Conservation (phyloP, 73 alveolate genomes). For the Vitrella brassicaformis region DNA sequence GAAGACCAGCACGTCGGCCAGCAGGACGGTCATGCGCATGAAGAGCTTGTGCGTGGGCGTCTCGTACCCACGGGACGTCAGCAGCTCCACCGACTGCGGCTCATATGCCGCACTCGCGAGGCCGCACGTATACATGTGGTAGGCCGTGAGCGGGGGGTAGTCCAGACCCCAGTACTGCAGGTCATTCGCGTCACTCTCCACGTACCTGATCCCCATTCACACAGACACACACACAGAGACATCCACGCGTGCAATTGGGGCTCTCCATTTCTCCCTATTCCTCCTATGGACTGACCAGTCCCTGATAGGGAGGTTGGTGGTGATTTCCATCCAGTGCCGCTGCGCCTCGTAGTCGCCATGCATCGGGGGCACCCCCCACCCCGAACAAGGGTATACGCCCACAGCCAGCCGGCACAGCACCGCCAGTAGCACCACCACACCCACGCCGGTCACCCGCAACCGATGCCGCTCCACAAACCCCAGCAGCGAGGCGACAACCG, state of each 20-base stretch:
- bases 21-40: conserved; percentile 27
- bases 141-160: conserved; percentile 94
- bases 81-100: conserved; percentile 59
- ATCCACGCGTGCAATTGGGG: no score
- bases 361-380: conserved; percentile 64
- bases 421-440: conserved; percentile 8
- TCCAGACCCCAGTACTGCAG: conserved; percentile 84
- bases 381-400: conserved; percentile 51
- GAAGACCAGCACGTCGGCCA: conserved; percentile 27
- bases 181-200: conserved; percentile 29
- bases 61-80: conserved; percentile 62
- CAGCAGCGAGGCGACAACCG: neutral
- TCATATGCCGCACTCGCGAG: conserved; percentile 22
- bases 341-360: conserved; percentile 89
- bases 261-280: no score
- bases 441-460: neutral
- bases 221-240: no score
- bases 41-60: conserved; percentile 43
- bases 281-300: conserved; percentile 79
- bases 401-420: conserved; percentile 41
- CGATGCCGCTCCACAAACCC: neutral
- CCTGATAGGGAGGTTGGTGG: conserved; percentile 46
- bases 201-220: no score
- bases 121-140: conserved; percentile 47
- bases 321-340: conserved; percentile 87